phyloP scores from a whole-genome alignment of 192 early-diverging fungal genomes.

The Thamnidium elegans region DNA sequence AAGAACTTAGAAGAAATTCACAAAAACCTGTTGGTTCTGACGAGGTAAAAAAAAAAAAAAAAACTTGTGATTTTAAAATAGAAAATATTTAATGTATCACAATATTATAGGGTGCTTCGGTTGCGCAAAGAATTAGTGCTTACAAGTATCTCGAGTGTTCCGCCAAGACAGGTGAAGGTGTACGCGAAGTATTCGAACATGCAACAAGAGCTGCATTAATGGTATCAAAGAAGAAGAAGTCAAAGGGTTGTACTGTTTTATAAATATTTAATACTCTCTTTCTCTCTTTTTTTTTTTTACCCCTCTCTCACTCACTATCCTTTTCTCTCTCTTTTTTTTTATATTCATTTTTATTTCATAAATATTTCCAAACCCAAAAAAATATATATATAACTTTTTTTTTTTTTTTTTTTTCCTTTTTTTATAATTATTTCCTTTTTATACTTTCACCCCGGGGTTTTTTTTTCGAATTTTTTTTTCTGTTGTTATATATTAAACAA shows the following conservation, averaged over 20 bases:
- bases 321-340: not conserved
- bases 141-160: conserved; percentile 85
- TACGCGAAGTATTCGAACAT: conserved; percentile 83
- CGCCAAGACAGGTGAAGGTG: conserved; percentile 74
- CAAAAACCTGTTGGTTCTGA: conserved; percentile 73
- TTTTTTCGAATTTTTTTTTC: not conserved
- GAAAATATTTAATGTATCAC: conserved; percentile 31
- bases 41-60: conserved; percentile 49
- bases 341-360: no score
- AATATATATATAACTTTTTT: not conserved
- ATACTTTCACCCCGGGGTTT: not conserved
- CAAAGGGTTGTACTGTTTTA: conserved; percentile 28
- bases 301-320: not conserved
- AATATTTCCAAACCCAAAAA: not conserved
- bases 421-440: not conserved
- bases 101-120: conserved; percentile 52
- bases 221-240: conserved; percentile 31
- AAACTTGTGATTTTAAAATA: not conserved
- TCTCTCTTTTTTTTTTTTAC: not conserved
- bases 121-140: conserved; percentile 77
- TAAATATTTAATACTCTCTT: conserved; percentile 11
- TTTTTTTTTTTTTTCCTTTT: no score
- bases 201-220: conserved; percentile 83
- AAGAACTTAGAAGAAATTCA: conserved; percentile 69
- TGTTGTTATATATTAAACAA: no score